Base-by-base conservation (phyloP, 2,329 filamentous ascomycete species). In the Pseudopithomyces chartarum region DNA sequence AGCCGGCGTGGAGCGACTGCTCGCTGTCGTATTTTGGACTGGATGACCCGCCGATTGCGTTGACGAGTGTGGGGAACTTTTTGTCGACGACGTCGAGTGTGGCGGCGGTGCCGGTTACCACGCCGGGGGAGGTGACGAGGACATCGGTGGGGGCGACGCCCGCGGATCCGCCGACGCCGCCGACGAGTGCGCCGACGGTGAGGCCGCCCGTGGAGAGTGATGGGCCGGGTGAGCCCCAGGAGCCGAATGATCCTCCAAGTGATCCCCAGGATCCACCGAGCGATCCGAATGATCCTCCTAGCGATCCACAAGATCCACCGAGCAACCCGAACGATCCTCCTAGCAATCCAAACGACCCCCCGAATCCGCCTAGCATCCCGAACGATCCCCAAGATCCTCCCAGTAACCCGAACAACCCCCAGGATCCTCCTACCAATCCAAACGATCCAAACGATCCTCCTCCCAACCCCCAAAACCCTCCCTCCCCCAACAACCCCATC, bases 11-110 rank as follows among this genome's bases (percentile, higher is more conserved):
- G 61, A 42, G 34, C 7, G 52, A 23, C 11, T 64, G 61, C 38
- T 43, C 34, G 17, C 57, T 51, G 19, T 46, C 55, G 20, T 39
- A 36, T 22, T 62, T 61, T 36, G 61, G 56, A 1, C 46, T 59
- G 2, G 58, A 55, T 33, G 61, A 64, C 48, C 61, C 61, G 4
- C 61, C 61, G 0, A 56, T 64, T 44, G 61, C 61, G 7, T 45
- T 64, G 5, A 52, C 44, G 2, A 47, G 39, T 17, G 48, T 49
- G 7, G 42, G 20, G 3, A 54, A 53, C 32, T 55, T 60, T 17
- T 45, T 63, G 19, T 54, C 48, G 7, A 56, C 32, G 12, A 48
- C 13, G 3, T 45, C 8, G 22, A 26, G 26, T 15, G 43, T 45
- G 17, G 33, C 48, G 38, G 49, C 56, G 8, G 46, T 49, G 8